Evolutionary conservation across 768 basidiomycete species (phyloP), one percentile per base, ranked within the genome.

Genomic region (Russula ochroleuca): DNA sequence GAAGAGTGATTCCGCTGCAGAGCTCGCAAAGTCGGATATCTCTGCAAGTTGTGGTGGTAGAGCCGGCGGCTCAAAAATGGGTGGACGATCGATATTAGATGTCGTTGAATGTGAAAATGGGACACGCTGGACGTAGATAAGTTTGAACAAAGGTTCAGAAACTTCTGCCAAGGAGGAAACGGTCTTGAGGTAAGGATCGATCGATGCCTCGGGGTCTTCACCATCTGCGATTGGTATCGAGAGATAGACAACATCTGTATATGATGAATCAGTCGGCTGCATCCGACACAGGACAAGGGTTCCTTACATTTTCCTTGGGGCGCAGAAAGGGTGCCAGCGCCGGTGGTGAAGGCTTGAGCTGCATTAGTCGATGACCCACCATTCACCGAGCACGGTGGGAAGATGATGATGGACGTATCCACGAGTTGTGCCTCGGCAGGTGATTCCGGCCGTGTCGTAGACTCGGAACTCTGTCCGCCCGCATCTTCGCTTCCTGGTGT

Each of bases 231-330:
- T 23, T 25, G 68, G 62, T 23, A 69, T 23, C 9, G 69, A 64
- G 41, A 69, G 49, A 55, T 69, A 67, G 37, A 69, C 62, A 28
- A 69, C 61, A 45, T 68, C 69, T 69, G 50, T 19, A 21, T 31
- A 5, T 15, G 13, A 35, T 17, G 14, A 13, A 25, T 52, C 14
- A 61, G 61, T 48, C 23, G 28, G 10, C 21, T 3, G 52, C 31
- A 21, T 10, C 14, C 3, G 47, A 50, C 25, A 58, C 23, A 55
- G 25, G 10, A 57, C 21, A 8, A 19, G 1, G 50, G 19, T 10
- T 19, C 77, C 85, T 69, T 69, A 88, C 90, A 89, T 79, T 85
- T 86, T 2, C 84, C 88, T 54, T 78, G 76, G 0, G 93, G 93
- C 23, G 88, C 80, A 5, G 88, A 85, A 76, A 92, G 77, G 15